Evolutionary conservation across 169 alveolate species (phyloP).

Genomic region (Plasmodium vinckei): DNA sequence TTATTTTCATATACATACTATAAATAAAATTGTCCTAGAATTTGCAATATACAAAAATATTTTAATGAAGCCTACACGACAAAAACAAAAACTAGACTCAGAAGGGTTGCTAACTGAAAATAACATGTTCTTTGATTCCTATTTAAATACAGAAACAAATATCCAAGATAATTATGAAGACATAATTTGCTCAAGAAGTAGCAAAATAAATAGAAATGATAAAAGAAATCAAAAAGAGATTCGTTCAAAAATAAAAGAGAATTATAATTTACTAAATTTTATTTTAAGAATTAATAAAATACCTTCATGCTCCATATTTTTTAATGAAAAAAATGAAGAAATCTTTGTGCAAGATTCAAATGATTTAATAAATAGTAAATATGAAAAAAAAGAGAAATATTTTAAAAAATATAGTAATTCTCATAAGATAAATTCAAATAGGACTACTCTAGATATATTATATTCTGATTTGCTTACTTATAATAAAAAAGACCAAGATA

Average conservation of each 20-base stretch:
- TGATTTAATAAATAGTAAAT: background rate
- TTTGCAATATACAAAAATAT: constrained; percentile 55
- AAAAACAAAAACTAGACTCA: constrained; percentile 6
- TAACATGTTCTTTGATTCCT: constrained; percentile 9
- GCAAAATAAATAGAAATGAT: constrained; percentile 8
- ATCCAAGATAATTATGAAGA: background rate
- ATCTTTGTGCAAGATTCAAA: constrained; percentile 18
- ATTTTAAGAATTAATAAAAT: constrained; percentile 57
- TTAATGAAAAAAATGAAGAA: constrained; percentile 68
- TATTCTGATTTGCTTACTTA: constrained; percentile 51
- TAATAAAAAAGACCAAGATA: constrained; percentile 5
- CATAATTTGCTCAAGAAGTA: background rate
- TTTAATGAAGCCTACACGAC: constrained; percentile 6
- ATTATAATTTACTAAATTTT: constrained; percentile 23
- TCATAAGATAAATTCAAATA: background rate
- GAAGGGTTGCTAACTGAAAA: constrained; percentile 36
- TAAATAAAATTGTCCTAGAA: constrained; percentile 63
- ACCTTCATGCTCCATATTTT: constrained; percentile 41
- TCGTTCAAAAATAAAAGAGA: background rate
- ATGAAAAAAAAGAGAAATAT: constrained; percentile 6
- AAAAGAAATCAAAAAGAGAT: background rate
- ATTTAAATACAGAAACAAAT: background rate
- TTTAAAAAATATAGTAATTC: constrained; percentile 3
- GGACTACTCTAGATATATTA: constrained; percentile 28
- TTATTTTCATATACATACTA: constrained; percentile 35